Base-by-base conservation (phyloP, 345 rosid species). In the Raphanus sativus region DNA sequence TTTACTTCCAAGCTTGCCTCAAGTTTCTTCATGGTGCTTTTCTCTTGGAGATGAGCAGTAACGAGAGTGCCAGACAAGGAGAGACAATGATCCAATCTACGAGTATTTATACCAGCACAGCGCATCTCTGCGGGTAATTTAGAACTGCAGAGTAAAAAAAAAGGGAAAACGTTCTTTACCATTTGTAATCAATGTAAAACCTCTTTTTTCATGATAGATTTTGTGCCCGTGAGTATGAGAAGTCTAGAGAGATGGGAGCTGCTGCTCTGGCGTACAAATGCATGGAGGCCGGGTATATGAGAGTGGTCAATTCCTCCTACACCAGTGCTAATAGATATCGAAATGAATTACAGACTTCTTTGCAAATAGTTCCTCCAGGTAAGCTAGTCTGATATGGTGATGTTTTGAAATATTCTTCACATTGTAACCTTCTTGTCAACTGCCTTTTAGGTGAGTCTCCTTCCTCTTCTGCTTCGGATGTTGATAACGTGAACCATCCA, bases 1-100 rank as follows among this genome's bases (percentile, higher is more conserved):
- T 52, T 52, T 52, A 52, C 59, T 52, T 52, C 59, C 59, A 52
- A 16, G 59, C 59, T 52, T 52, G 59, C 59, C 59, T 52, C 59
- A 52, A 52, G 59, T 52, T 52, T 52, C 25, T 52, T 52, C 59
- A 52, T 17, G 59, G 59, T 52, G 59, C 59, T 15, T 52, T 52
- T 52, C 59, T 52, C 10, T 6, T 52, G 59, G 59, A 52, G 59
- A 52, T 17, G 59, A 52, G 59, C 25, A 52, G 59, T 16, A 52
- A 52, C 25, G 59, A 52, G 59, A 52, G 59, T 52, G 59, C 59
- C 16, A 52, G 59, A 52, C 59, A 52, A 52, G 59, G 59, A 52
- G 59, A 52, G 25, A 52, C 59, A 52, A 52, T 52, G 25, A 4
- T 7, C 59, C 59, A 52, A 0, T 52, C 59, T 52, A 16, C 25